These are phyloP conservation scores for Pycnococcus provasolii DNA, from an alignment of 139 green algal genomes.

Conservation along the genomic window DNA sequence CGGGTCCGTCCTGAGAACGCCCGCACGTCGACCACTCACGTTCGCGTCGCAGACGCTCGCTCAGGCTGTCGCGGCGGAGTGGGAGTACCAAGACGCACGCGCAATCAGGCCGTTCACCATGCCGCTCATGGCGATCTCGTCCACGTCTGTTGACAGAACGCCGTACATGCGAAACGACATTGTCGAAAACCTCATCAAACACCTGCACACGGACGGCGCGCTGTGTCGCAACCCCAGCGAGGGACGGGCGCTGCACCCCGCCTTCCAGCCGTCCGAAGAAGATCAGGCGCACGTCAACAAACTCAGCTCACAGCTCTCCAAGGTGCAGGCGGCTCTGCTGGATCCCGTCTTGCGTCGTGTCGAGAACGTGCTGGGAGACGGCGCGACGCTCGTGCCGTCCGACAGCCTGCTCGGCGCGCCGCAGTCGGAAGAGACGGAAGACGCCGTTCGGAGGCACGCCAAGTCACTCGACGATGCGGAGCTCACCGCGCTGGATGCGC, in stretches of 20 bases:
- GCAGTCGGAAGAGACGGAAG: too few relatives aligned
- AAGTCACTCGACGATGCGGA: constrained; percentile 53
- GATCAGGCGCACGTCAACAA: too few relatives aligned
- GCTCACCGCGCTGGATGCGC: constrained; percentile 58
- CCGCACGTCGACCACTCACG: not conserved
- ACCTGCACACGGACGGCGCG: constrained; percentile 68
- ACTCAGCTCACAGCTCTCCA: too few relatives aligned
- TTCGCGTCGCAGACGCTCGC: constrained; percentile 3
- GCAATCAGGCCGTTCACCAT: constrained; percentile 67
- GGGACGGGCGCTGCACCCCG: not conserved
- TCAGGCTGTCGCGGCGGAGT: constrained; percentile 9
- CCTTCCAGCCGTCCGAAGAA: too few relatives aligned
- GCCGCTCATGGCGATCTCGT: constrained; percentile 78
- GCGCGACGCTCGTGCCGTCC: too few relatives aligned
- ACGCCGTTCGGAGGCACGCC: too few relatives aligned
- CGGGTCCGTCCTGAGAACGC: not conserved
- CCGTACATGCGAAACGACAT: constrained; percentile 50
- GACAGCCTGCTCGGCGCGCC: too few relatives aligned
- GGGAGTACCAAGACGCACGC: constrained; percentile 22
- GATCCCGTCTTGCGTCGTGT: too few relatives aligned
- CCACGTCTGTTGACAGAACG: constrained; percentile 77
- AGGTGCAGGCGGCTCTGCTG: too few relatives aligned
- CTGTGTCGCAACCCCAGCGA: constrained; percentile 46
- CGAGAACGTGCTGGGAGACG: too few relatives aligned
- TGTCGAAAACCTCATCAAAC: constrained; percentile 63